Base-by-base conservation (phyloP, 768 basidiomycete genomes). In the Calocera viscosa region DNA sequence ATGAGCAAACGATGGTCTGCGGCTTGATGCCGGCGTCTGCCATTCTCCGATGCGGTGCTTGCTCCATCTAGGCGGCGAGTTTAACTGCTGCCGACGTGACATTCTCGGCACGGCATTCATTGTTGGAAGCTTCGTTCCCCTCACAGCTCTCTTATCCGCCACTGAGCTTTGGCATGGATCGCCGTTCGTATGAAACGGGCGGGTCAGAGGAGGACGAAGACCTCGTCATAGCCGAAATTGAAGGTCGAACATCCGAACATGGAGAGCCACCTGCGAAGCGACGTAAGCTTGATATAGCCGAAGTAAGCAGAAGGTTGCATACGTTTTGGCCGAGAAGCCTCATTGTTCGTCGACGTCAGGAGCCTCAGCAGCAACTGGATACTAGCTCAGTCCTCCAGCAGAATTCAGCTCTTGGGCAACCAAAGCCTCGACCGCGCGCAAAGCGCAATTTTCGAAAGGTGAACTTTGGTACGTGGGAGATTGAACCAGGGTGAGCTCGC, bases 381-480 rank as follows among this genome's bases (percentile, higher is more conserved):
- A 28, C 53, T 26, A 60, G 16, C 24, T 26, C 53, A 28, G 53
- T 60, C 26, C 30, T 60, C 5, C 53, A 60, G 30, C 53, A 60
- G 30, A 60, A 32, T 30, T 28, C 53, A 2, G 5, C 53, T 7
- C 53, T 60, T 32, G 53, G 53, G 7, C 53, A 60, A 30, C 53
- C 53, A 16, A 60, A 22, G 26, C 53, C 24, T 11, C 53, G 53
- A 60, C 53, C 53, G 2, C 53, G 53, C 26, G 82, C 84, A 2
- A 83, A 86, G 71, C 81, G 90, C 68, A 96, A 94, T 74, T 92
- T 94, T 73, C 91, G 93, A 68, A 85, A 83, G 72, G 90, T 94
- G 69, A 83, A 86, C 72, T 91, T 93, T 76, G 91, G 90, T 49
- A 80, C 85, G 30, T 94, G 88, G 84, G 82, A 88, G 74, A 90